Evolutionary conservation across 2,329 filamentous ascomycete species (phyloP).

Genomic region (Colletotrichum theobromicola): DNA sequence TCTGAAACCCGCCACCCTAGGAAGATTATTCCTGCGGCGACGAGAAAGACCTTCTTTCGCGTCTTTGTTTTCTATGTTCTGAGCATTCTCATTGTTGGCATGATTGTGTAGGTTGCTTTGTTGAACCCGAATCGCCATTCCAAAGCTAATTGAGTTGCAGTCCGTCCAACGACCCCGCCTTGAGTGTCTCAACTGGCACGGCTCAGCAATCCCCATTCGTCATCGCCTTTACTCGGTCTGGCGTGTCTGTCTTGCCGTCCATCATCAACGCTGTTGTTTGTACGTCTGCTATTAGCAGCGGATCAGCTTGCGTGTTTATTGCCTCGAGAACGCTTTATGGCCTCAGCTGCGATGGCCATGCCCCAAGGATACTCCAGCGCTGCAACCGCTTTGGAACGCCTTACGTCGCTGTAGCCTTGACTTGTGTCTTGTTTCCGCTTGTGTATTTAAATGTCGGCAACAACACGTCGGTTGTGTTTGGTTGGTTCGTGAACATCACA

Average conservation of each 20-base stretch:
- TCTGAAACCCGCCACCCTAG: conserved; percentile 45
- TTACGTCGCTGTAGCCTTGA: conserved; percentile 40
- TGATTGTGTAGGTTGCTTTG: conserved; percentile 42
- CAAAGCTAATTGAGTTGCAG: neutral
- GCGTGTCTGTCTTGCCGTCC: conserved; percentile 56
- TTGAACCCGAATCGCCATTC: too few species aligned
- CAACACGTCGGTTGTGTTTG: conserved; percentile 63
- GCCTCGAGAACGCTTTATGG: conserved; percentile 59
- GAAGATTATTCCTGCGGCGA: conserved; percentile 38
- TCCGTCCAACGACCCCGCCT: conserved; percentile 54
- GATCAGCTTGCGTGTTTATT: conserved; percentile 61
- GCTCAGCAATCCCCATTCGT: conserved; percentile 52
- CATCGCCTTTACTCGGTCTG: conserved; percentile 55
- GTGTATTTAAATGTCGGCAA: conserved; percentile 66
- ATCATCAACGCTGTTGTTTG: conserved; percentile 61
- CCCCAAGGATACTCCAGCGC: conserved; percentile 50
- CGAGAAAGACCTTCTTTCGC: conserved; percentile 27
- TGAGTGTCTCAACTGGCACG: conserved; percentile 36
- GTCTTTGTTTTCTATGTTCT: conserved; percentile 49
- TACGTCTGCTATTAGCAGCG: conserved; percentile 54
- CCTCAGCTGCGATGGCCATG: conserved; percentile 57
- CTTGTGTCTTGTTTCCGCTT: conserved; percentile 65
- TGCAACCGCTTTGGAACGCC: conserved; percentile 6
- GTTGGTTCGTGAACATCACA: conserved; percentile 63
- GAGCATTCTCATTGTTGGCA: conserved; percentile 55